These are phyloP conservation scores for Dryas integrifolia DNA, from an alignment of 331 rosid genomes.

Conservation along the genomic window DNA sequence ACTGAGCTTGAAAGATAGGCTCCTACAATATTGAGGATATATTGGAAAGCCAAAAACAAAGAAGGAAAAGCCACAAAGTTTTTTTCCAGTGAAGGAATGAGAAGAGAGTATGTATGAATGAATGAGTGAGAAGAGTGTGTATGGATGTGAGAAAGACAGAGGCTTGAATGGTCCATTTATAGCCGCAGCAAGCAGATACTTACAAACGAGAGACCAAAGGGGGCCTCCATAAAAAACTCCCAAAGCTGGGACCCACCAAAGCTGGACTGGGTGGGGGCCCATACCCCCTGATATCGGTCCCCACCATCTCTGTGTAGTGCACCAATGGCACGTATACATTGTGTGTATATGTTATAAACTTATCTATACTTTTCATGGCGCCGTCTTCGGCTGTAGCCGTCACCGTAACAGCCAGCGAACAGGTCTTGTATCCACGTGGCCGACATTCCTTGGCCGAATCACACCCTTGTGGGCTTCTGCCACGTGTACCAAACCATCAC, in stretches of 20 bases:
- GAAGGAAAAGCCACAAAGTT: background rate
- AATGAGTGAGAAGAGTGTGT: conserved; percentile 16
- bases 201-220: conserved; percentile 20
- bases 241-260: conserved; percentile 33
- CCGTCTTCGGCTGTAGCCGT: conserved; percentile 28
- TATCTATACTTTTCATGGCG: background rate
- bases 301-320: conserved; percentile 7
- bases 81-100: background rate
- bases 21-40: background rate
- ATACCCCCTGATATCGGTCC: conserved; percentile 16
- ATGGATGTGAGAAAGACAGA: conserved; percentile 39
- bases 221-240: conserved; percentile 13
- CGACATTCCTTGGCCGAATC: conserved; percentile 13
- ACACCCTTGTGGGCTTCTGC: conserved; percentile 12
- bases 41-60: background rate
- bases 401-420: conserved; percentile 10
- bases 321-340: background rate
- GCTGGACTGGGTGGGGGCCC: background rate
- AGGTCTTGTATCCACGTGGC: conserved; percentile 19
- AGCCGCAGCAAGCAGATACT: conserved; percentile 32
- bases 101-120: conserved; percentile 17
- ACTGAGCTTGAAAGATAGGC: background rate
- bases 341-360: no score
- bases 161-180: conserved; percentile 44
- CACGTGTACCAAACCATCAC: conserved; percentile 16